phyloP scores from a whole-genome alignment of 2,329 filamentous ascomycete genomes.

The Fusarium haematococcum region DNA sequence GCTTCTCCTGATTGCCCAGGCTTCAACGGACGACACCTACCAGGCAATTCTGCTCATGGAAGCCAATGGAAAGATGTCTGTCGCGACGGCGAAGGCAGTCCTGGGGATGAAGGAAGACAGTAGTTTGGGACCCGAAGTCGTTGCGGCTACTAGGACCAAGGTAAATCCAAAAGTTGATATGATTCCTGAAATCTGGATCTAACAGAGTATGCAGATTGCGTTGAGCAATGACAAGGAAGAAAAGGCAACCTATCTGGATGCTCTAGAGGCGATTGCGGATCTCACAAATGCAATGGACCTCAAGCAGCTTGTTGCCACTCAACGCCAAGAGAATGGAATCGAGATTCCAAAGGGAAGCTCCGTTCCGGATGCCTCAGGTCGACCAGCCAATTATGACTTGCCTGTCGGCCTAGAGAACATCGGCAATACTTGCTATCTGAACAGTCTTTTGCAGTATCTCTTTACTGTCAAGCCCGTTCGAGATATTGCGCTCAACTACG shows the following conservation, averaged over 20 bases:
- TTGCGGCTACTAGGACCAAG: slow-evolving; percentile 45
- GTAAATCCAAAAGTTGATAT: slow-evolving; percentile 27
- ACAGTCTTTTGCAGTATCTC: slow-evolving; percentile 95
- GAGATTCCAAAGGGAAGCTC: slow-evolving; percentile 20
- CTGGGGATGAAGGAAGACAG: slow-evolving; percentile 44
- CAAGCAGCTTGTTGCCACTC: slow-evolving; percentile 43
- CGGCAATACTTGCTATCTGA: slow-evolving; percentile 97
- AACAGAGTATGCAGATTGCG: slow-evolving; percentile 41
- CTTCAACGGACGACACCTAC: slow-evolving; percentile 50
- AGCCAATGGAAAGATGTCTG: slow-evolving; percentile 50
- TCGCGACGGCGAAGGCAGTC: slow-evolving; percentile 49
- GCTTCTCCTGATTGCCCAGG: slow-evolving; percentile 50
- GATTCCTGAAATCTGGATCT: slow-evolving; percentile 6
- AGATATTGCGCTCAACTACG: slow-evolving; percentile 82
- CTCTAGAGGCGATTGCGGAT: slow-evolving; percentile 51
- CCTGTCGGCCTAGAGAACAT: slow-evolving; percentile 93
- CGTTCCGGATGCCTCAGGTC: not conserved
- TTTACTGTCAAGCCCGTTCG: slow-evolving; percentile 88
- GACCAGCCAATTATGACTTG: slow-evolving; percentile 60
- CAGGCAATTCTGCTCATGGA: slow-evolving; percentile 50
- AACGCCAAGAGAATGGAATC: slow-evolving; percentile 43
- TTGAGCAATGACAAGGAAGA: slow-evolving; percentile 44
- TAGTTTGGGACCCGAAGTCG: slow-evolving; percentile 41
- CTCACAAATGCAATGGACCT: slow-evolving; percentile 45
- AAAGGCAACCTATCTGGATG: slow-evolving; percentile 49